Evolutionary conservation across 2,329 filamentous ascomycete species (phyloP).

Genomic region (Botrytis byssoidea): DNA sequence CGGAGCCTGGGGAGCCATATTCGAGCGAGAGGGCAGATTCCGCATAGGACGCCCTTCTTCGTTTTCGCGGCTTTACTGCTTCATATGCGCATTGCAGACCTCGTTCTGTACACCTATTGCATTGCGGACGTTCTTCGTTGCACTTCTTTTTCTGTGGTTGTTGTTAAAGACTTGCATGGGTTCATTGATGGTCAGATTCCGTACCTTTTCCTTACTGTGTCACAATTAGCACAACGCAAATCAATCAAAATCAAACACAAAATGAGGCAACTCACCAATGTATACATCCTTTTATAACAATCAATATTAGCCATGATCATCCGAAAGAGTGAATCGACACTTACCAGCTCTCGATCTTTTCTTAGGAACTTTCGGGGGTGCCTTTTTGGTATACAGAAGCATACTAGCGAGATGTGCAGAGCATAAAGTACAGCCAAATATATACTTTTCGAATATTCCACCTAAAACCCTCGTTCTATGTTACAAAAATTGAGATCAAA

Average conservation of each 20-base stretch:
- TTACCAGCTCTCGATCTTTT: constrained; percentile 58
- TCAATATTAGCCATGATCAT: constrained; percentile 24
- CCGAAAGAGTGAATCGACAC: constrained; percentile 26
- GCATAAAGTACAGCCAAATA: not conserved
- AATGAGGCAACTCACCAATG: constrained; percentile 34
- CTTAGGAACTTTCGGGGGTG: constrained; percentile 58
- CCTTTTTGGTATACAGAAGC: constrained; percentile 58
- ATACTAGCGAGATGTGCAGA: constrained; percentile 40
- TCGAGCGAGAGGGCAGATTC: constrained; percentile 30
- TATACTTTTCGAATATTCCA: not conserved
- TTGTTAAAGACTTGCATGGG: constrained; percentile 22
- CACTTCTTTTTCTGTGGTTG: constrained; percentile 39
- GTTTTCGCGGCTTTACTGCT: constrained; percentile 35
- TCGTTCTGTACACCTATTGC: constrained; percentile 37
- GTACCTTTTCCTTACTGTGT: constrained; percentile 40
- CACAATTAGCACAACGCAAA: constrained; percentile 25
- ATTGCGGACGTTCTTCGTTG: constrained; percentile 37
- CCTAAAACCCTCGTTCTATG: not conserved
- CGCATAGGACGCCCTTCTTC: constrained; percentile 25
- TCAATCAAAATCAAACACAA: not conserved
- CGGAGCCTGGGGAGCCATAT: constrained; percentile 26
- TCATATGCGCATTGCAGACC: constrained; percentile 38
- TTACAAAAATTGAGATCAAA: not conserved
- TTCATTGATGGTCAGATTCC: not conserved
- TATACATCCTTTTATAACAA: constrained; percentile 34